A percentile compares a stretch with the other conserved stretches of the same genome.
These are phyloP conservation scores for Gloeopeniophorella convolvens DNA, from an alignment of 768 basidiomycete species.

Conservation along the genomic window DNA sequence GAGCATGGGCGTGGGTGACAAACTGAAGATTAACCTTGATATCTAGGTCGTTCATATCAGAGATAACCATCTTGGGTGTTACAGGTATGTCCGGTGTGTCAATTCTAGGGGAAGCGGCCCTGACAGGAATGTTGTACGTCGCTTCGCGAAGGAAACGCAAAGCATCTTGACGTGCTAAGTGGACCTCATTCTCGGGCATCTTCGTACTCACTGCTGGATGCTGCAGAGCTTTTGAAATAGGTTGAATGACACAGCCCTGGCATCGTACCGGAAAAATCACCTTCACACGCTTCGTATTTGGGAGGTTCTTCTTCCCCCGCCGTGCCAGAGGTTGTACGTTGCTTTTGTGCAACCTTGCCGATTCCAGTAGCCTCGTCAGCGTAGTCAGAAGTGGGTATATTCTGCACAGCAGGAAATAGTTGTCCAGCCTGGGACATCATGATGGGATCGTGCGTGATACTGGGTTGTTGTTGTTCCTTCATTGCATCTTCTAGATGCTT, in stretches of 20 bases:
- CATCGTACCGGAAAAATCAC: not conserved
- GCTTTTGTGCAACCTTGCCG: not conserved
- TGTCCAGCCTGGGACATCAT: not conserved
- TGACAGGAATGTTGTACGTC: conserved; percentile 15
- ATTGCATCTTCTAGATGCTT: conserved; percentile 24
- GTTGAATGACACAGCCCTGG: not conserved
- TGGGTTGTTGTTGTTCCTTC: conserved; percentile 25
- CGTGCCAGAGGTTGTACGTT: not conserved
- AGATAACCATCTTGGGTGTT: conserved; percentile 11
- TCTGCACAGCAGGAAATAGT: conserved; percentile 1
- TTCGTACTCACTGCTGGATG: conserved; percentile 1
- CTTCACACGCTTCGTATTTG: conserved; percentile 12
- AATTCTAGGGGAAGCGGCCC: conserved; percentile 10
- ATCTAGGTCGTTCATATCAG: conserved; percentile 19
- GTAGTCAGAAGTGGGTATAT: not conserved
- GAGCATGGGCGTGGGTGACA: not conserved
- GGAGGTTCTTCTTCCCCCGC: conserved; percentile 10
- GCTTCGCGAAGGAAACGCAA: conserved; percentile 20
- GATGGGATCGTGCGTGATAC: not conserved
- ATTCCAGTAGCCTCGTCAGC: not conserved
- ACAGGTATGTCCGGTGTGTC: not conserved
- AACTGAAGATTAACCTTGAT: conserved; percentile 4
- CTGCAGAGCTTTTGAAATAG: not conserved
- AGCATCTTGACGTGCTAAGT: conserved; percentile 19
- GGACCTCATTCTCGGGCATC: conserved; percentile 16